A percentile compares a stretch with the other conserved stretches of the same genome.
Evolutionary conservation across 306 rosid species (phyloP).

Genomic region (Cyclanthera cordifolia): DNA sequence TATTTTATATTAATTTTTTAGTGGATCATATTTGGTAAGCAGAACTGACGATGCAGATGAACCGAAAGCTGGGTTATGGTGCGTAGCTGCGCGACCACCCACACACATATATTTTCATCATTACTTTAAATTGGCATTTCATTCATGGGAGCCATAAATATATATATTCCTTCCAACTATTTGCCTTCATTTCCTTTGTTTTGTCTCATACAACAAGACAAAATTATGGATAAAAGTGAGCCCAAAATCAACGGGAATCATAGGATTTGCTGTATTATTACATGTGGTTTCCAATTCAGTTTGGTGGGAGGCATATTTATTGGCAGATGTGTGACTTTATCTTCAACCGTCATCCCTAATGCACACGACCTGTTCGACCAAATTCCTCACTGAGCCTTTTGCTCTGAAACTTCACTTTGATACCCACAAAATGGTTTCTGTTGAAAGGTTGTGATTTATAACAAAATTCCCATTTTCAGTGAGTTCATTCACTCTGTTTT

Average conservation of each 20-base stretch:
- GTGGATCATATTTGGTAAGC: too few relatives aligned
- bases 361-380: slow-evolving; percentile 7
- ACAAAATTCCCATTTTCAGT: neutral
- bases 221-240: slow-evolving; percentile 8
- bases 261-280: slow-evolving; percentile 6
- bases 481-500: slow-evolving; percentile 1
- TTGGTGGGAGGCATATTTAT: slow-evolving; percentile 14
- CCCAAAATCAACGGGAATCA: slow-evolving; percentile 13
- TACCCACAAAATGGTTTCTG: neutral
- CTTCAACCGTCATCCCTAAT: slow-evolving; percentile 6
- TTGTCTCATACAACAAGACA: neutral
- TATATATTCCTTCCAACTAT: neutral
- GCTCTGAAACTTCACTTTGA: neutral
- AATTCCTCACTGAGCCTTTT: neutral
- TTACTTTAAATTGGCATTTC: too few relatives aligned
- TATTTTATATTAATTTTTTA: too few relatives aligned
- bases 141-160: too few relatives aligned
- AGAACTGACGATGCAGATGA: too few relatives aligned
- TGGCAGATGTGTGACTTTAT: slow-evolving; percentile 11
- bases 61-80: too few relatives aligned
- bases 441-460: neutral
- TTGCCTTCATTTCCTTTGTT: neutral
- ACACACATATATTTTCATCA: too few relatives aligned
- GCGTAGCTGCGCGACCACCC: too few relatives aligned
- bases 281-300: slow-evolving; percentile 2